Evolutionary conservation across 768 basidiomycete genomes (phyloP), one percentile per base, ranked within the genome.

Genomic region (Calvatia gigantea): DNA sequence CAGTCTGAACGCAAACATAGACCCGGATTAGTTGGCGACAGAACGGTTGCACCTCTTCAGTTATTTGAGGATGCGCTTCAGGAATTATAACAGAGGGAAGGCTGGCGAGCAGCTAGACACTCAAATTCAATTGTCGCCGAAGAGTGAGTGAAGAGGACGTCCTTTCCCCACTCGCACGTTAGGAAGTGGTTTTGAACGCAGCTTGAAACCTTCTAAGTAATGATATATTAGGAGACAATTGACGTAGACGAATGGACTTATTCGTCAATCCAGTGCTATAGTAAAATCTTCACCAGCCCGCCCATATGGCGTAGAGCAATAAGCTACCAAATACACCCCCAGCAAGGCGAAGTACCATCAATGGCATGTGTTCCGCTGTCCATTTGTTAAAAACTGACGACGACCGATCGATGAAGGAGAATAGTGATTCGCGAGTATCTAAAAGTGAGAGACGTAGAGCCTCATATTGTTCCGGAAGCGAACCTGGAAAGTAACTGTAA

Each of bases 361-460:
- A 52, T 6, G 67, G 60, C 45, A 68, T 67, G 52, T 68, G 63
- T 32, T 69, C 63, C 23, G 69, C 64, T 6, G 75, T 77, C 68
- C 70, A 69, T 58, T 67, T 67, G 61, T 75, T 77, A 61, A 75
- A 73, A 19, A 56, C 63, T 5, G 70, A 63, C 19, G 73, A 68
- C 49, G 66, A 64, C 9, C 63, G 63, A 32, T 77, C 75, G 32
- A 77, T 68, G 21, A 64, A 66, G 8, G 72, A 70, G 55, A 72
- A 75, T 6, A 72, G 58, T 4, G 67, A 66, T 52, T 74, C 74
- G 47, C 71, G 68, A 1, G 65, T 60, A 27, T 75, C 74, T 54
- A 69, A 64, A 21, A 73, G 71, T 9, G 65, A 58, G 45, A 70
- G 67, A 32, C 65, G 69, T 4, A 75, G 60, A 11, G 57, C 54